These are phyloP conservation scores for Trichophyton equinum DNA, from an alignment of 2,329 filamentous ascomycete genomes.

Conservation along the genomic window DNA sequence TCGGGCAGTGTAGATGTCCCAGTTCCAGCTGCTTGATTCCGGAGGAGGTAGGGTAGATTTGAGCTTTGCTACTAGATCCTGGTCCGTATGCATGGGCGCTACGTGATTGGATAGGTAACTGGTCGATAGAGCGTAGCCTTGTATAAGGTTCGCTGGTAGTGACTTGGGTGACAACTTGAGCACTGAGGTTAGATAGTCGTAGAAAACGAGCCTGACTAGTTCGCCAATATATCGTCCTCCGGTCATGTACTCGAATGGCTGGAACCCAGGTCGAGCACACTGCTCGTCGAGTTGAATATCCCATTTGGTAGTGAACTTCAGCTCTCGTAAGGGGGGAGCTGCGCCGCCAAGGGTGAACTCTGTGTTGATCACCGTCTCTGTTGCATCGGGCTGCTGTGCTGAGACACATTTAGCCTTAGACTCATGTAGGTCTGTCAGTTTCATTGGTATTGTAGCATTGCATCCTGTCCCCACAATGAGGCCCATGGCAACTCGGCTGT, in stretches of 20 bases:
- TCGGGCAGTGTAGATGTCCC: constrained; percentile 49
- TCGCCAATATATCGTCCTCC: constrained; percentile 67
- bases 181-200: constrained; percentile 48
- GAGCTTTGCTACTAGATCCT: constrained; percentile 35
- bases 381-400: constrained; percentile 37
- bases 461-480: constrained; percentile 71
- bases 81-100: constrained; percentile 40
- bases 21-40: constrained; percentile 41
- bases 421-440: constrained; percentile 47
- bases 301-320: constrained; percentile 54
- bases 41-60: constrained; percentile 43
- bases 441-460: constrained; percentile 67
- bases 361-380: constrained; percentile 67
- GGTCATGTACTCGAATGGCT: constrained; percentile 77
- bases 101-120: constrained; percentile 60
- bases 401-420: constrained; percentile 46
- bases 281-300: constrained; percentile 54
- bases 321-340: constrained; percentile 50
- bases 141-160: constrained; percentile 45
- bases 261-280: constrained; percentile 61
- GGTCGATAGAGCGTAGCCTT: constrained; percentile 54
- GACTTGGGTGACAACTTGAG: constrained; percentile 25
- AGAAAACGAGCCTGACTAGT: constrained; percentile 56
- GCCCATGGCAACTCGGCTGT: constrained; percentile 61
- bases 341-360: constrained; percentile 74